Conservation (phyloP, 2,329 filamentous ascomycete species). For the Fusarium dimerum region DNA sequence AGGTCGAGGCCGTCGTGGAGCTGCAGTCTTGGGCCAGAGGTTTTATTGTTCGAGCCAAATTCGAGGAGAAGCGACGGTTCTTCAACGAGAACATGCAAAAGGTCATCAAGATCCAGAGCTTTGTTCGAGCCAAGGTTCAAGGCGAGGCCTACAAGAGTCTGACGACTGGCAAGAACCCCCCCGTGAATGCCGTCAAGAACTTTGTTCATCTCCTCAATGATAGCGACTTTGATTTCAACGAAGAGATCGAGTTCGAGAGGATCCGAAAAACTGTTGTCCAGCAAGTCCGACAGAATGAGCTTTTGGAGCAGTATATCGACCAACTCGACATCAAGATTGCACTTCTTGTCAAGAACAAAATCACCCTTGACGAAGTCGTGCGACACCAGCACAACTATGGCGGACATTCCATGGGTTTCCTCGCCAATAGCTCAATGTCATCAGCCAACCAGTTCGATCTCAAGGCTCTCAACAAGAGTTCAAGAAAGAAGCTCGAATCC, state of each 20-base stretch:
- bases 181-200: conserved; percentile 94
- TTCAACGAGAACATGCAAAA: conserved; percentile 98
- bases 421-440: conserved; percentile 85
- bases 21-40: conserved; percentile 76
- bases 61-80: conserved; percentile 82
- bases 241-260: conserved; percentile 95
- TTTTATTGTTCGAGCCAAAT: conserved; percentile 71
- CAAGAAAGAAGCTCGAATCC: conserved; percentile 89
- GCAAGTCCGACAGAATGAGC: conserved; percentile 94
- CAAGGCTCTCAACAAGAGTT: conserved; percentile 96
- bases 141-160: conserved; percentile 98
- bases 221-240: conserved; percentile 98
- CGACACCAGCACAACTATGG: conserved; percentile 96
- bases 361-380: conserved; percentile 95
- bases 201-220: conserved; percentile 98
- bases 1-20: conserved; percentile 75
- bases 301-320: conserved; percentile 96
- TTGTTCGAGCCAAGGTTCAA: conserved; percentile 90
- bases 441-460: conserved; percentile 93
- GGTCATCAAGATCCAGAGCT: conserved; percentile 98
- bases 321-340: conserved; percentile 99
- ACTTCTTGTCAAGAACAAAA: conserved; percentile 98
- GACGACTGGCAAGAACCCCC: conserved; percentile 93
- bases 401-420: conserved; percentile 78
- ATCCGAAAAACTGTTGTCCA: conserved; percentile 95